Evolutionary conservation across 805 yeast genomes (phyloP).

Genomic region (Spathaspora passalidarum): DNA sequence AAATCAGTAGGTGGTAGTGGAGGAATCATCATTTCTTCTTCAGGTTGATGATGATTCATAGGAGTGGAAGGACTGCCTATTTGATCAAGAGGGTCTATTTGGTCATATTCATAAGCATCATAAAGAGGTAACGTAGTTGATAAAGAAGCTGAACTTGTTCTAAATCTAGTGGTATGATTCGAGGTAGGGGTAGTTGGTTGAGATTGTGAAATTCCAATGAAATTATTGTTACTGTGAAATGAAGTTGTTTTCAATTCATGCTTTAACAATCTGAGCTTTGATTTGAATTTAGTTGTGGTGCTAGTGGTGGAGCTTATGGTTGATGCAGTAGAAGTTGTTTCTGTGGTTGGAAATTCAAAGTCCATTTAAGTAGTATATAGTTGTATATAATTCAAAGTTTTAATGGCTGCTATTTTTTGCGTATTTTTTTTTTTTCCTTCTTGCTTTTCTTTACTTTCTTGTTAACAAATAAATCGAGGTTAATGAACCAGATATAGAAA

Average conservation of each 20-base stretch:
- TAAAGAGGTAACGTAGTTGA: not conserved
- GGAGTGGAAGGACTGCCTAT: not conserved
- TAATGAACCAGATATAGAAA: no score
- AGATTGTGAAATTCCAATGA: not conserved
- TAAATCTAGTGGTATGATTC: not conserved
- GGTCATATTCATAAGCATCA: not conserved
- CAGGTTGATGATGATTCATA: not conserved
- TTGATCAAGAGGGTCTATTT: not conserved
- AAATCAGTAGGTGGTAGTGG: conserved; percentile 2
- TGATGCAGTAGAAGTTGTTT: not conserved
- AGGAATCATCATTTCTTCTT: conserved; percentile 3
- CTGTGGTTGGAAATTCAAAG: conserved; percentile 1
- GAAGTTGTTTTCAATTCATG: conserved; percentile 1
- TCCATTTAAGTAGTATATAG: not conserved
- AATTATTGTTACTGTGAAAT: not conserved
- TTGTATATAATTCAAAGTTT: not conserved
- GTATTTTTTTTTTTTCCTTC: no score
- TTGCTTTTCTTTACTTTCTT: no score
- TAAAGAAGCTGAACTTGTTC: not conserved
- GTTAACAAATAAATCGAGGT: not conserved
- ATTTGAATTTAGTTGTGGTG: not conserved
- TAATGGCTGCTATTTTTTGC: not conserved
- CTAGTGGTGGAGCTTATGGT: not conserved
- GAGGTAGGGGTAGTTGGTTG: not conserved
- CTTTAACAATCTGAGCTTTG: not conserved